A percentile compares a stretch with the other conserved stretches of the same genome.
phyloP scores from a whole-genome alignment of 345 rosid genomes.

The Pistacia atlantica region DNA sequence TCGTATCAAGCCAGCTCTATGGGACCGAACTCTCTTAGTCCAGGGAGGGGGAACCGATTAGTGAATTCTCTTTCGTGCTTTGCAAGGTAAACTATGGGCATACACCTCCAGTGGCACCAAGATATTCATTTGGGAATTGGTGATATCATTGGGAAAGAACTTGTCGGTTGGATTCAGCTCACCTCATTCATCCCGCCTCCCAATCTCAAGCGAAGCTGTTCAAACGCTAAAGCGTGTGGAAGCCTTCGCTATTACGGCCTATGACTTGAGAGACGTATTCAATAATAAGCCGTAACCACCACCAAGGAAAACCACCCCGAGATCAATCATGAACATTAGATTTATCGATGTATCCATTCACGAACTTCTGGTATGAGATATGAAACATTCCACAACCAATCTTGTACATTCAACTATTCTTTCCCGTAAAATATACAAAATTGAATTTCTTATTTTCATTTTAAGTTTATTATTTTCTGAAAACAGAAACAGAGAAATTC shows the following conservation, averaged over 20 bases:
- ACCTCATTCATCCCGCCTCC: not conserved
- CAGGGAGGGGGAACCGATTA: not conserved
- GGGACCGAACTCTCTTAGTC: not conserved
- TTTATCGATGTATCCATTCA: no score
- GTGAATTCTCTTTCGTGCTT: constrained; percentile 1
- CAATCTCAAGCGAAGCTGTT: not conserved
- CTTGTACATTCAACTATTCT: no score
- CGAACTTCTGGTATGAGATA: no score
- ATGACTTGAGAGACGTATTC: not conserved
- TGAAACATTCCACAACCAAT: no score
- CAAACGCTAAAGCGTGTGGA: constrained; percentile 3
- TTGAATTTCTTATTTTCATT: no score
- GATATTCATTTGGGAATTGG: not conserved
- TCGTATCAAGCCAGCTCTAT: not conserved
- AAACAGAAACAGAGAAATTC: no score
- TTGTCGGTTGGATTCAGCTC: not conserved
- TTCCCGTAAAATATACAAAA: no score
- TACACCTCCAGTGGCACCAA: not conserved
- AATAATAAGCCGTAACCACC: not conserved
- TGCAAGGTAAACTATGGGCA: not conserved
- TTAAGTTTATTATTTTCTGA: no score
- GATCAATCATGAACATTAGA: no score
- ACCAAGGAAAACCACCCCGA: no score
- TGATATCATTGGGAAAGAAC: not conserved
- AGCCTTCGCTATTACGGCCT: not conserved